Base-by-base conservation (phyloP, 345 rosid genomes). In the Hibiscus trionum region DNA sequence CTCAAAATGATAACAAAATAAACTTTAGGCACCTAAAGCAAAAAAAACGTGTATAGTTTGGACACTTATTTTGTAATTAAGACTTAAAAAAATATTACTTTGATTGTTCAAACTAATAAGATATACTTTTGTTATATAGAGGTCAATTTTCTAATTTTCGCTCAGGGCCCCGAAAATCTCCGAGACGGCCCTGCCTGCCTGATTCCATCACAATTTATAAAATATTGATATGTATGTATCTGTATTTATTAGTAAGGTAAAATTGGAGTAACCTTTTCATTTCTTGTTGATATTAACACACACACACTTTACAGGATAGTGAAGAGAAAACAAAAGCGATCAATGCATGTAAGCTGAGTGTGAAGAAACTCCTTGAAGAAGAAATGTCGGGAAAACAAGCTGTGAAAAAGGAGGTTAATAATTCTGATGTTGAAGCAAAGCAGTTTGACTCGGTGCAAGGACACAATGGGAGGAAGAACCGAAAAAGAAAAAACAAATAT, bases 351-450 rank as follows among this genome's bases (percentile, higher is more conserved):
- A 88, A 84, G 80, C 89, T 93, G 62, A 91, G 96, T 80, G 91
- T 96, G 79, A 93, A 93, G 87, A 88, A 81, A 76, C 99, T 96
- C 75, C 88, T 96, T 26, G 99, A 94, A 74, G 91, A 93, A 78
- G 99, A 93, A 80, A 88, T 91, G 87, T 79, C 82, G 46, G 72
- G 65, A 29, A 91, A 86, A 78, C 78, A 81, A 66, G 81, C 55
- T 56, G 12, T 56, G 21, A 82, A 77, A 79, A 80, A 76, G 59
- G 86, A 86, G 76, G 77, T 37, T 52, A 79, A 59, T 24, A 79
- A 72, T 77, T 73, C 70, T 67, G 84, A 81, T 81, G 83, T 75
- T 35, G 84, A 81, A 79, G 74, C 78, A 61, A 79, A 84, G 53
- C 65, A 66, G 73, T 77, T 84, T 27, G 80, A 77, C 74, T 77